Conservation (phyloP, 2,329 filamentous ascomycete genomes). For the Penicillium sp. region DNA sequence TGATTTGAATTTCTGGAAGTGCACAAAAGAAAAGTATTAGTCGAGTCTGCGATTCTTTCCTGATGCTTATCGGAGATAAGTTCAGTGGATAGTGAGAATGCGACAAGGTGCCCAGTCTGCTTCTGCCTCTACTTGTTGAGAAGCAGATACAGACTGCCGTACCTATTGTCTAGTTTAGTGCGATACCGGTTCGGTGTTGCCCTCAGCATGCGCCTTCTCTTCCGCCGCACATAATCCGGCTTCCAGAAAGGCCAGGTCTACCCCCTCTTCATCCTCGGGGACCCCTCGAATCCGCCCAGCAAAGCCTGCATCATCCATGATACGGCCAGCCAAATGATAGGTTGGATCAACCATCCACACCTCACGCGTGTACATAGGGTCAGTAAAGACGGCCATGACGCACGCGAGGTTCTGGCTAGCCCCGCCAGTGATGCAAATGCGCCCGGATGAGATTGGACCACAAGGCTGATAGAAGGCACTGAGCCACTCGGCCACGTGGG, state of each 20-base stretch:
- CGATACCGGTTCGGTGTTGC: conserved; percentile 50
- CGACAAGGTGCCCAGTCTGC: background rate
- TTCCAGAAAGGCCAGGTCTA: conserved; percentile 68
- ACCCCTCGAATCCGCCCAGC: conserved; percentile 67
- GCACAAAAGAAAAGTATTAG: conserved; percentile 7
- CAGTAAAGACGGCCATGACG: conserved; percentile 77
- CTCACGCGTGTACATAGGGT: conserved; percentile 72
- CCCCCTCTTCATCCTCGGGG: conserved; percentile 75
- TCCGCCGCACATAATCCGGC: conserved; percentile 56
- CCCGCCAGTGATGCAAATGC: conserved; percentile 81
- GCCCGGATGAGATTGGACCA: conserved; percentile 53
- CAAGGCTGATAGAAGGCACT: conserved; percentile 60
- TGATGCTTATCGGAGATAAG: background rate
- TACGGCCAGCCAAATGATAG: conserved; percentile 82
- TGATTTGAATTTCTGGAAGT: conserved; percentile 58
- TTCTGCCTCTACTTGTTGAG: background rate
- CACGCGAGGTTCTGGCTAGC: conserved; percentile 81
- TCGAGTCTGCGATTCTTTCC: background rate
- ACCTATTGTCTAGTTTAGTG: background rate
- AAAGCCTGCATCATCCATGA: conserved; percentile 82
- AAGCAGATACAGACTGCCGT: background rate
- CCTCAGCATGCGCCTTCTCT: conserved; percentile 42
- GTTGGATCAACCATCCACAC: conserved; percentile 82
- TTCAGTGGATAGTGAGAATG: background rate
- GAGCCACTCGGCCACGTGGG: conserved; percentile 72